These are phyloP conservation scores for Suillus tomentosus DNA, from an alignment of 768 basidiomycete genomes.

Conservation along the genomic window DNA sequence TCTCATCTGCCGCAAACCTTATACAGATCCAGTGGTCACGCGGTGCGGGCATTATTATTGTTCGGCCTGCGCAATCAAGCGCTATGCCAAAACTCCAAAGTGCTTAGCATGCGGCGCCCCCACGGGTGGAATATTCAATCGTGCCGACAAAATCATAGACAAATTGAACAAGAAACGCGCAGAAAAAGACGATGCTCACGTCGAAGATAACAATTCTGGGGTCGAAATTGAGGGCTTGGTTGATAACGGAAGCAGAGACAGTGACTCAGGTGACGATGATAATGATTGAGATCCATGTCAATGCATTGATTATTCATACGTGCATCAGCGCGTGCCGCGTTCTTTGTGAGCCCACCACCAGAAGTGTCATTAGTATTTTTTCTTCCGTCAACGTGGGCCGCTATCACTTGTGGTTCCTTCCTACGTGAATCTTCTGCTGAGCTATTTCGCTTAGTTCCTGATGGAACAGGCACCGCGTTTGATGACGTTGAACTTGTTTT, in stretches of 20 bases:
- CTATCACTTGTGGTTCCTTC: neutral
- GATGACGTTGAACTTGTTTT: neutral
- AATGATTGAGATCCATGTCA: constrained; percentile 16
- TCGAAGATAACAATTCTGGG: constrained; percentile 51
- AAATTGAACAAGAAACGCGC: constrained; percentile 77
- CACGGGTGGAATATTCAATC: constrained; percentile 96
- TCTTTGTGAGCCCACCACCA: neutral
- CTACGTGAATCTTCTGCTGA: neutral
- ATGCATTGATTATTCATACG: neutral
- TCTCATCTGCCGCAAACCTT: constrained; percentile 91
- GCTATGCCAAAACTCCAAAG: constrained; percentile 92
- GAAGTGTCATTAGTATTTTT: neutral
- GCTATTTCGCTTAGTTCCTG: neutral
- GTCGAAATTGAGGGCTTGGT: constrained; percentile 66
- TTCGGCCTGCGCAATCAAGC: constrained; percentile 91
- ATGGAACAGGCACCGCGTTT: neutral
- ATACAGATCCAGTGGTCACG: constrained; percentile 93
- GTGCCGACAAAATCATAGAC: constrained; percentile 89
- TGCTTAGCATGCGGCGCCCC: constrained; percentile 93
- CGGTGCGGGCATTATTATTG: constrained; percentile 98
- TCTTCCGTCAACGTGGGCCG: neutral
- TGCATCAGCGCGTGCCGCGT: neutral
- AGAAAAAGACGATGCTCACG: constrained; percentile 48
- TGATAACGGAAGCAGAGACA: constrained; percentile 22
- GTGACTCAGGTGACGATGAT: constrained; percentile 29